These are phyloP conservation scores for Malania oleifera DNA, from an alignment of 164 flowering plant species.

Conservation along the genomic window DNA sequence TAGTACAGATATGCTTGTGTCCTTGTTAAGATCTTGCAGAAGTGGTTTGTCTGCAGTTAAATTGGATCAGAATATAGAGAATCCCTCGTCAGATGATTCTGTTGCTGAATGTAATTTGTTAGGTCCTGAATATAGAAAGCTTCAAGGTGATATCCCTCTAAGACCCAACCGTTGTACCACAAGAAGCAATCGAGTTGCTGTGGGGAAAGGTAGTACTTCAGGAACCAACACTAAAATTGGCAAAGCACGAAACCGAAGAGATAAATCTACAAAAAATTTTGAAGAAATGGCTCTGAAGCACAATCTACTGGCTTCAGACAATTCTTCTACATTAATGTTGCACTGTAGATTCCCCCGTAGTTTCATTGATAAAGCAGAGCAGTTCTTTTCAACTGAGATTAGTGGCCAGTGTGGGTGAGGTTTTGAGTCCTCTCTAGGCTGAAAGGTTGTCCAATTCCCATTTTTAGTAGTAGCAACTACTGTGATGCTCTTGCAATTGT, in stretches of 20 bases:
- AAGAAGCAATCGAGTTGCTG: slow-evolving; percentile 26
- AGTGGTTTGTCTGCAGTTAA: slow-evolving; percentile 27
- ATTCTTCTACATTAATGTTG: slow-evolving; percentile 44
- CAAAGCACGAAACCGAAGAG: slow-evolving; percentile 55
- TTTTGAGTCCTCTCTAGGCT: slow-evolving; percentile 1
- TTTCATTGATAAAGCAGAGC: slow-evolving; percentile 67
- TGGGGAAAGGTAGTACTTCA: slow-evolving; percentile 28
- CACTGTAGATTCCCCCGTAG: slow-evolving; percentile 64
- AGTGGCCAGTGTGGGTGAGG: slow-evolving; percentile 9
- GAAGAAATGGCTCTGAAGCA: slow-evolving; percentile 48
- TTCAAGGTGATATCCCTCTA: slow-evolving; percentile 32
- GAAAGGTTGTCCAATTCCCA: background rate
- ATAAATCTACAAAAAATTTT: slow-evolving; percentile 37
- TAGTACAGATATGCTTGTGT: slow-evolving; percentile 81
- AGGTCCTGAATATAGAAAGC: slow-evolving; percentile 38
- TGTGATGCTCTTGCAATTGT: too few relatives aligned
- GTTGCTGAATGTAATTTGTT: slow-evolving; percentile 31
- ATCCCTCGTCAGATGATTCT: slow-evolving; percentile 25
- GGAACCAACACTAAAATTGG: slow-evolving; percentile 33
- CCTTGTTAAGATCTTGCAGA: slow-evolving; percentile 72
- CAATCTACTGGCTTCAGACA: slow-evolving; percentile 27
- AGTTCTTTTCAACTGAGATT: slow-evolving; percentile 52
- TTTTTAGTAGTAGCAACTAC: background rate
- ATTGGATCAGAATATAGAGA: slow-evolving; percentile 25
- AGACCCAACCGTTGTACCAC: slow-evolving; percentile 34